These are phyloP conservation scores for Paramecium caudatum DNA, from an alignment of 73 alveolate genomes.

Conservation along the genomic window DNA sequence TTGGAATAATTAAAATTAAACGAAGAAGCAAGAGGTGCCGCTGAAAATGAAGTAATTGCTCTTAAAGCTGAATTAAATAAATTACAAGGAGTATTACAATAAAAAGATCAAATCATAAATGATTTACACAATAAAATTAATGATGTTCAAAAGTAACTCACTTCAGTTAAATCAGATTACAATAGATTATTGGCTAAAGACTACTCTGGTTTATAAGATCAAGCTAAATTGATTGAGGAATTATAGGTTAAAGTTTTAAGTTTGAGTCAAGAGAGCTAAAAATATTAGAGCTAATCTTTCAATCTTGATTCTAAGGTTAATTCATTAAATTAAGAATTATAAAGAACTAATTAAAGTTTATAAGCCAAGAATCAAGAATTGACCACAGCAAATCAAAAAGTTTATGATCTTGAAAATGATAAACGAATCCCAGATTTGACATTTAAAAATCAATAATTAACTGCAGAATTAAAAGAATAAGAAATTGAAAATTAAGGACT, in stretches of 20 bases:
- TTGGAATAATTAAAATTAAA: background rate
- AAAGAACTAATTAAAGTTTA: background rate
- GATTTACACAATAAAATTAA: slow-evolving; percentile 16
- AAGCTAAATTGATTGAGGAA: slow-evolving; percentile 11
- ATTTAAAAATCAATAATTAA: background rate
- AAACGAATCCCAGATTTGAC: background rate
- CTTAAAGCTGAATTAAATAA: slow-evolving; percentile 6
- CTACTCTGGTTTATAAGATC: slow-evolving; percentile 28
- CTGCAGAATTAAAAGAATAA: background rate
- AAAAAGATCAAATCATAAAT: background rate
- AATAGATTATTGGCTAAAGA: slow-evolving; percentile 9
- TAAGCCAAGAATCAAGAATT: slow-evolving; percentile 16
- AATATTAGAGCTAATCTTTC: background rate
- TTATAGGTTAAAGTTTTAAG: background rate
- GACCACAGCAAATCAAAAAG: background rate
- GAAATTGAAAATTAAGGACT: slow-evolving; percentile 4
- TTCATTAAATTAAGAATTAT: background rate
- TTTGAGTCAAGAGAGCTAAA: background rate
- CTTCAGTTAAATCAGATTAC: background rate
- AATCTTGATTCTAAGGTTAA: background rate
- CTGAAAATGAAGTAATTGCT: slow-evolving; percentile 10
- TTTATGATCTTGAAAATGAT: slow-evolving; percentile 27
- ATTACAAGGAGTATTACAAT: background rate
- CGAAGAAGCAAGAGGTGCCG: background rate
- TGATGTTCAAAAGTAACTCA: background rate